Conservation (phyloP, 495 filamentous ascomycete species). For the Thozetella sp. region DNA sequence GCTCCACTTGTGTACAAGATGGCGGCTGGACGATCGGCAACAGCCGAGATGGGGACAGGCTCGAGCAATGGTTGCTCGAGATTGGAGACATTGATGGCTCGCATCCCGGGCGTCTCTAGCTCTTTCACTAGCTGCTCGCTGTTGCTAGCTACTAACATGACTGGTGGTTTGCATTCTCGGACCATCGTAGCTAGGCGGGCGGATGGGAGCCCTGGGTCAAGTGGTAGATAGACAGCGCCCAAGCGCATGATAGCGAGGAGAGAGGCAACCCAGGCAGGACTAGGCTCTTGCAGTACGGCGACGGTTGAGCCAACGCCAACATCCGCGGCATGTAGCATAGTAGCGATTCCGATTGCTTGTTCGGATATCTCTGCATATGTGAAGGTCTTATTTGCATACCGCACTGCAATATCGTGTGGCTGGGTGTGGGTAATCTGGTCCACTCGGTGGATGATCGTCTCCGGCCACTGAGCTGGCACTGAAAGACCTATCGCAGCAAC, state of each 20-base stretch:
- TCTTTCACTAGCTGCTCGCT: too few relatives aligned
- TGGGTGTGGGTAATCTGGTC: neutral
- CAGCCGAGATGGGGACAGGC: too few relatives aligned
- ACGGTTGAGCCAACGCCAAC: neutral
- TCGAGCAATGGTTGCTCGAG: too few relatives aligned
- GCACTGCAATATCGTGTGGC: neutral
- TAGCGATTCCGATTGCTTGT: neutral
- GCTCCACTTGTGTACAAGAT: neutral
- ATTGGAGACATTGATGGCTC: too few relatives aligned
- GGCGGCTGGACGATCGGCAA: too few relatives aligned
- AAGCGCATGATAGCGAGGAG: neutral
- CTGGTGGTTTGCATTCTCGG: neutral
- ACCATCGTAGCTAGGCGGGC: conserved; percentile 2
- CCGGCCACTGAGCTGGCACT: neutral
- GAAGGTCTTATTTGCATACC: neutral
- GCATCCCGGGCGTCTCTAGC: too few relatives aligned
- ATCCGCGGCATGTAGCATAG: neutral
- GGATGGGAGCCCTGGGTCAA: neutral
- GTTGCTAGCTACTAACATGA: neutral
- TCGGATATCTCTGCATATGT: neutral
- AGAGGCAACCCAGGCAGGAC: neutral
- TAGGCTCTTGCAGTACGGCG: neutral
- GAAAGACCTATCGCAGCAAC: too few relatives aligned
- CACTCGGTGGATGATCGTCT: neutral
- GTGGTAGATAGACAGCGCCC: conserved; percentile 7